Percentiles rank a stretch among this genome's conserved stretches.
Evolutionary conservation across 192 early-diverging fungal species (phyloP).

Genomic region (Coemansia sp.): DNA sequence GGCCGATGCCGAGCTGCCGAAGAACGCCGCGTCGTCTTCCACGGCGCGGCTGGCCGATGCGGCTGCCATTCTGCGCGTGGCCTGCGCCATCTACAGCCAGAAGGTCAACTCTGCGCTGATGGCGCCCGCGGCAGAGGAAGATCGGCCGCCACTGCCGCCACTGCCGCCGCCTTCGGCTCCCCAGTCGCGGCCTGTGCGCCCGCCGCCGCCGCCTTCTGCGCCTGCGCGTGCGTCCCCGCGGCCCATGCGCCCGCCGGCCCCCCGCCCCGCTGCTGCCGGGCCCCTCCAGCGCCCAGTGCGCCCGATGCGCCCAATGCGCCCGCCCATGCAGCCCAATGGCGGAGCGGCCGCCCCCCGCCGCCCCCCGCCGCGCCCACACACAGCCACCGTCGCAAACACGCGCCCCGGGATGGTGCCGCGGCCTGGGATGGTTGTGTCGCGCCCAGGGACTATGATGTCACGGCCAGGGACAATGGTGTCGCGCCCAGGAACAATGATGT

Average conservation of each 20-base stretch:
- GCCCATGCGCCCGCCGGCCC: neutral
- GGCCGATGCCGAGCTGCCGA: neutral
- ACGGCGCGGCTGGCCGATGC: slow-evolving; percentile 15
- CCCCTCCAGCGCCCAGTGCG: neutral
- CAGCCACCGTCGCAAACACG: too few relatives aligned
- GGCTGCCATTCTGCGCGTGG: slow-evolving; percentile 37
- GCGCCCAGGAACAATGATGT: neutral
- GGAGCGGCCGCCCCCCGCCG: neutral
- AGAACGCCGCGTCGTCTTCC: neutral
- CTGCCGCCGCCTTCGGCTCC: neutral
- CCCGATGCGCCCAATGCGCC: neutral
- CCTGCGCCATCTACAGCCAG: slow-evolving; percentile 50
- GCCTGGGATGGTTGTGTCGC: too few relatives aligned
- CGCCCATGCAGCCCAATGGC: neutral
- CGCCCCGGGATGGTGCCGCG: too few relatives aligned
- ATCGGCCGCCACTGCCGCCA: neutral
- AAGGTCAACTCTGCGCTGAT: slow-evolving; percentile 35
- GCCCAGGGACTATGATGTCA: too few relatives aligned
- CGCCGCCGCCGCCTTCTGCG: neutral
- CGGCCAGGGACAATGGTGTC: too few relatives aligned
- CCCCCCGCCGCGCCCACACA: neutral
- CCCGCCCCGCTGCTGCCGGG: neutral
- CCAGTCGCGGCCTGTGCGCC: neutral
- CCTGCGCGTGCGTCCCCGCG: neutral
- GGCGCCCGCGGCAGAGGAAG: neutral